Evolutionary conservation across 1,284 basidiomycete genomes (phyloP), one percentile per base, ranked within the genome.

Genomic region (Leccinum subatratum): DNA sequence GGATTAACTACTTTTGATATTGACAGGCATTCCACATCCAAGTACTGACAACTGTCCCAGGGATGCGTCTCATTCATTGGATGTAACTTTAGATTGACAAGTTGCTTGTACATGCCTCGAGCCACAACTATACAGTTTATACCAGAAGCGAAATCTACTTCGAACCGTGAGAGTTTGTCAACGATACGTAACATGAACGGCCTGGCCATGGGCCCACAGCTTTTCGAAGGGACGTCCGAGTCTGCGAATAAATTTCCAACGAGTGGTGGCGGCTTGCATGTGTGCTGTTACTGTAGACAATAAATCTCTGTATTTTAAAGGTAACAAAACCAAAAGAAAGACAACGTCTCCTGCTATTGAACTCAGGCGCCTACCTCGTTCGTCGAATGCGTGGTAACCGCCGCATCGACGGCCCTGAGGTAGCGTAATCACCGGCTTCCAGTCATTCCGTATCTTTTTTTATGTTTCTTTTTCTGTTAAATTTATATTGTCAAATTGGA

Each of bases 381-480:
- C 42, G 32, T 64, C 34, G 18, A 32, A 11, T 28, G 32, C 51
- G 59, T 66, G 67, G 20, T 51, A 22, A 62, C 59, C 57, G 20
- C 62, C 54, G 30, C 51, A 67, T 66, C 65, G 66, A 64, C 65
- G 65, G 63, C 11, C 57, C 57, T 65, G 66, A 67, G 59, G 61
- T 5, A 45, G 72, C 67, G 71, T 54, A 65, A 74, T 72, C 72
- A 72, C 70, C 71, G 71, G 67, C 61, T 32, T 20, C 14, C 54
- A 25, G 48, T 16, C 65, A 63, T 25, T 62, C 65, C 56, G 37
- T 32, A 64, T 61, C 8, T 45, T 57, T 63, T 68, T 67, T 16
- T 18, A 20, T 48, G 54, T 56, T 28, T 56, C 54, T 56, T 59
- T 22, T 34, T 59, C 3, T 34, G 20, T 37, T 32, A 59, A n/a